These are phyloP conservation scores for Trichoderma sp. DNA, from an alignment of 2,329 filamentous ascomycete genomes.

Conservation along the genomic window DNA sequence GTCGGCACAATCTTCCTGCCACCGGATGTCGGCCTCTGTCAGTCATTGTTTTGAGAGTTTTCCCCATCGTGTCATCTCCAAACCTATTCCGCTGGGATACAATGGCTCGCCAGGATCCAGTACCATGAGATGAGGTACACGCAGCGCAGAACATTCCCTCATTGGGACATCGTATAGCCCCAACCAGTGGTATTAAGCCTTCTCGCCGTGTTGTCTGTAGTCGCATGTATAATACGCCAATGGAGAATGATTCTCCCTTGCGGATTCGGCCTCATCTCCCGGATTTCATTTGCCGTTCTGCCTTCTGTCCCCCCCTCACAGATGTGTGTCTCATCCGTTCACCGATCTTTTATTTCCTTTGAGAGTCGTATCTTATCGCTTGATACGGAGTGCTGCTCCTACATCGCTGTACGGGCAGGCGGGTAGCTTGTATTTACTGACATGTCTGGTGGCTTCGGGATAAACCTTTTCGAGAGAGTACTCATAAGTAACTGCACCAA, in stretches of 20 bases:
- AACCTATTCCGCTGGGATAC: neutral
- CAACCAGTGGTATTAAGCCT: neutral
- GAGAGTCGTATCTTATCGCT: neutral
- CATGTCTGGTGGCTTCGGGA: neutral
- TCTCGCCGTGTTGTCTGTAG: neutral
- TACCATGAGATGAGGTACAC: too few relatives aligned
- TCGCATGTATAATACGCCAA: neutral
- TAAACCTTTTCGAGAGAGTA: neutral
- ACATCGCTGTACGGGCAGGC: neutral
- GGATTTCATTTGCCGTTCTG: neutral
- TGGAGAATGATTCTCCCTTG: neutral
- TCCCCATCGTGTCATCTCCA: neutral
- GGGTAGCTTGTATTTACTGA: neutral
- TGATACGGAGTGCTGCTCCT: neutral
- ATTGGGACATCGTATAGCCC: neutral
- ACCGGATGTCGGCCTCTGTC: neutral
- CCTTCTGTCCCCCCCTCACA: neutral
- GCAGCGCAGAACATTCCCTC: neutral
- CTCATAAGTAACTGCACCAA: neutral
- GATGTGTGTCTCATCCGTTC: neutral
- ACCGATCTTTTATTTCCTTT: neutral
- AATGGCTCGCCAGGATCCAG: neutral
- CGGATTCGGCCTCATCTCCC: neutral
- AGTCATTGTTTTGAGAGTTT: neutral
- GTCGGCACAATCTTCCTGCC: neutral